Percentiles rank a stretch among this genome's conserved stretches.
phyloP scores from a whole-genome alignment of 805 yeast genomes.

The Sugiyamaella boreocaroliniensis region DNA sequence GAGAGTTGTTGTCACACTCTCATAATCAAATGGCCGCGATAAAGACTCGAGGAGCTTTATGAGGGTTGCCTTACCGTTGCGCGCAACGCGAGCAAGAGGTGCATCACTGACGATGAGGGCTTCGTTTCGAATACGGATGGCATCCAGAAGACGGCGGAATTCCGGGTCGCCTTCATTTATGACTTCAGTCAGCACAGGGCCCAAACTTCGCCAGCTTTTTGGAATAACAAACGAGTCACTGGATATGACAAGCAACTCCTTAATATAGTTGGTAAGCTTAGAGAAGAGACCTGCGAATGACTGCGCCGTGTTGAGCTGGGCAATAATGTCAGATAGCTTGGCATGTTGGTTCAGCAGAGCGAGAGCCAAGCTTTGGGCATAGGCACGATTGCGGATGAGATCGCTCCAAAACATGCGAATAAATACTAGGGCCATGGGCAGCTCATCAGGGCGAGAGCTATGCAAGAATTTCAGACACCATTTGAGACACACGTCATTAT shows the following conservation, averaged over 20 bases:
- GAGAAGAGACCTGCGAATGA: slow-evolving; percentile 23
- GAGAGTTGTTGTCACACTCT: slow-evolving; percentile 14
- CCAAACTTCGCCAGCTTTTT: slow-evolving; percentile 25
- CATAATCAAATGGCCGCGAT: slow-evolving; percentile 19
- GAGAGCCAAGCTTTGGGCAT: slow-evolving; percentile 62
- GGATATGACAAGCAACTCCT: slow-evolving; percentile 18
- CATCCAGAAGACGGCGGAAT: slow-evolving; percentile 10
- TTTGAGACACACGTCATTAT: slow-evolving; percentile 51
- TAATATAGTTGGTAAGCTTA: slow-evolving; percentile 14
- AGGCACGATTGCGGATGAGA: slow-evolving; percentile 46
- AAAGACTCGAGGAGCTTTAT: slow-evolving; percentile 29
- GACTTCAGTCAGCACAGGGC: slow-evolving; percentile 24
- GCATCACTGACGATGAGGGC: slow-evolving; percentile 20
- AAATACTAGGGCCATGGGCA: slow-evolving; percentile 47
- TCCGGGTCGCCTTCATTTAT: slow-evolving; percentile 14
- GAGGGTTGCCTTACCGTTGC: slow-evolving; percentile 14
- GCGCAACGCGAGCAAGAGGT: slow-evolving; percentile 16
- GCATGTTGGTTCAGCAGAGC: slow-evolving; percentile 40
- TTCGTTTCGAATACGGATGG: slow-evolving; percentile 20
- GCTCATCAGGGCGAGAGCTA: slow-evolving; percentile 32
- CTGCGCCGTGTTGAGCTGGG: slow-evolving; percentile 14
- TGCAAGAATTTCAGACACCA: slow-evolving; percentile 55
- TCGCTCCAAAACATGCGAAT: slow-evolving; percentile 68
- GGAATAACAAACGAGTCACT: slow-evolving; percentile 32
- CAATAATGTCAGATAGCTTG: slow-evolving; percentile 23